Evolutionary conservation across 768 basidiomycete genomes (phyloP).

Genomic region (Trametes cingulata): DNA sequence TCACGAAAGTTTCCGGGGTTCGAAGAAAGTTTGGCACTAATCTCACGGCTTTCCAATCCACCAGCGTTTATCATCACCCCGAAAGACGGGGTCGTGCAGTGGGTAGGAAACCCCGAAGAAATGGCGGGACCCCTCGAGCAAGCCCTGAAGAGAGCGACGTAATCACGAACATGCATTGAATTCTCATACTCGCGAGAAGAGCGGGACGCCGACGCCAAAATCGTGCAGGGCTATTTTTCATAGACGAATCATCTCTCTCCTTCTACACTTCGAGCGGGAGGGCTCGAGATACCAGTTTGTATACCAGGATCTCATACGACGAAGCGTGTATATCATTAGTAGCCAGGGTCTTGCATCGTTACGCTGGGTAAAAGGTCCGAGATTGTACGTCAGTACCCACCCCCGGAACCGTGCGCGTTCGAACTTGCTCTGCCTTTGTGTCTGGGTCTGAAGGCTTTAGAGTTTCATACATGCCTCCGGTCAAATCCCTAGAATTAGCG

Average conservation of each 20-base stretch:
- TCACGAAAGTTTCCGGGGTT: constrained; percentile 14
- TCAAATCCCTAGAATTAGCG: not conserved
- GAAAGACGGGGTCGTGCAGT: constrained; percentile 29
- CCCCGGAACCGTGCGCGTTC: not conserved
- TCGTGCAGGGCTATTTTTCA: not conserved
- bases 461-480: constrained; percentile 10
- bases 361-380: not conserved
- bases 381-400: not conserved
- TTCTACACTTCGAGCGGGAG: not conserved
- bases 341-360: not conserved
- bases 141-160: constrained; percentile 18
- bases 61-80: constrained; percentile 32
- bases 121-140: constrained; percentile 28
- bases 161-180: not conserved
- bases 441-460: not conserved
- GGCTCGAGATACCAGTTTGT: not conserved
- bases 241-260: not conserved
- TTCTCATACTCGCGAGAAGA: not conserved
- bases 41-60: not conserved
- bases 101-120: constrained; percentile 34
- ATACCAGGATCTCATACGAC: not conserved
- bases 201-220: not conserved
- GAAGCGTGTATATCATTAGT: not conserved
- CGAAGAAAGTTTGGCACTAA: constrained; percentile 1
- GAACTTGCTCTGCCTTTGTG: not conserved